These are phyloP conservation scores for Aspergillus fumigatus DNA, from an alignment of 2,329 filamentous ascomycete genomes.

Conservation along the genomic window DNA sequence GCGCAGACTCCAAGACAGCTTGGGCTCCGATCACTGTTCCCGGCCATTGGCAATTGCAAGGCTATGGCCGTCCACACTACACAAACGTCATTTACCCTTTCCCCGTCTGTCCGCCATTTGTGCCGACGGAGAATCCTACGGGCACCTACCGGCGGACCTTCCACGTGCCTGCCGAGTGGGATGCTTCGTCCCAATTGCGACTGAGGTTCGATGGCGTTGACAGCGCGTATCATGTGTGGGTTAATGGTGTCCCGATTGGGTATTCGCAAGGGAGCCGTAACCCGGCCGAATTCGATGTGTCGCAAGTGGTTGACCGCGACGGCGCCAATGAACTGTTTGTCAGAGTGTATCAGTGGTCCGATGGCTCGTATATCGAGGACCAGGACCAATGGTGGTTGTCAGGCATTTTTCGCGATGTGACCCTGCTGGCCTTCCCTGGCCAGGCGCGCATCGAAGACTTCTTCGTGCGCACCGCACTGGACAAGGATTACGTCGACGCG, in stretches of 20 bases:
- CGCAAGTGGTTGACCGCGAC: conserved; percentile 51
- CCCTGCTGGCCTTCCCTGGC: conserved; percentile 54
- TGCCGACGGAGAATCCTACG: conserved; percentile 60
- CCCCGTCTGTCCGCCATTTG: conserved; percentile 59
- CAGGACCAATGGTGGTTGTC: conserved; percentile 66
- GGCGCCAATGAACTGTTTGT: conserved; percentile 47
- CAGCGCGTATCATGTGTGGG: conserved; percentile 64
- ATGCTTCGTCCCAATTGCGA: conserved; percentile 50
- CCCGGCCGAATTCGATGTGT: conserved; percentile 65
- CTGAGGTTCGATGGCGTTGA: conserved; percentile 69
- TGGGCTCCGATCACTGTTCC: conserved; percentile 51
- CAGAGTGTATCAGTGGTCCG: conserved; percentile 66
- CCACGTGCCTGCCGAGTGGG: conserved; percentile 47
- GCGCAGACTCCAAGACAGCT: background rate
- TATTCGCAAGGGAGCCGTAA: conserved; percentile 68
- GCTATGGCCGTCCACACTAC: conserved; percentile 63
- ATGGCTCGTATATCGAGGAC: conserved; percentile 66
- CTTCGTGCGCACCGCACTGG: conserved; percentile 52
- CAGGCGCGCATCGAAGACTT: conserved; percentile 55
- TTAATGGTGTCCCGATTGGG: conserved; percentile 61
- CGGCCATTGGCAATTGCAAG: conserved; percentile 67
- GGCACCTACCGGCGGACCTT: conserved; percentile 59
- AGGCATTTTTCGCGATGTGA: conserved; percentile 63
- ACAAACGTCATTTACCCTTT: conserved; percentile 66
- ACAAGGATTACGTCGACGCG: conserved; percentile 49